Evolutionary conservation across 306 rosid genomes (phyloP), one percentile per base, ranked within the genome.

Genomic region (Aeschynomene evenia): DNA sequence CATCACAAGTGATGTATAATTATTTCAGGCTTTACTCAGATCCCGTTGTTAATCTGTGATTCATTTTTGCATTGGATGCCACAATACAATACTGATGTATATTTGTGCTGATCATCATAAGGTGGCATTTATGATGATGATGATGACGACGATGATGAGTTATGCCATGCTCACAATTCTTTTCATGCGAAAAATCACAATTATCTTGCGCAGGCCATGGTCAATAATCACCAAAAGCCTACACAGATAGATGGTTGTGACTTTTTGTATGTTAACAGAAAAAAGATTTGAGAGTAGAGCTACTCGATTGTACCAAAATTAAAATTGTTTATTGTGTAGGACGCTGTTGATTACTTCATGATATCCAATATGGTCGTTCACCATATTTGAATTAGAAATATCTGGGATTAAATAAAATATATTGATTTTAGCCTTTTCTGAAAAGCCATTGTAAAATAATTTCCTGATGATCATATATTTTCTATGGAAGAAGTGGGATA

Each of bases 31-130:
- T 40, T n/a, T 66, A 71, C 74, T 37, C 19, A 19, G 69, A 75
- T 75, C 66, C 65, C 73, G 22, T 71, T 42, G 70, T 76, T 78
- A 59, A 34, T 71, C 48, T 21, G 52, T 13, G 28, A 45, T 51
- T 68, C 81, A 60, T 26, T 75, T 75, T 77, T 66, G 72, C 72
- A 10, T 70, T 24, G 40, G 13, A 58, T 65, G 74, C 31, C 40
- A 51, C 28, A 16, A 61, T 23, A 51, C 28, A 16, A 61, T 23
- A 31, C 53, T 29, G 52, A 79, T 82, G 80, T 82, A 78, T 55
- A 74, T 68, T 52, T 64, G 78, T 65, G 69, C 68, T 78, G 70
- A 65, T 71, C 59, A 66, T 70, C 76, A 45, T 56, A 53, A 77
- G 34, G 63, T 45, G 63, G 77, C 53, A 36, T 62, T 15, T 52